These are phyloP conservation scores for Tylopilus plumbeoviolaceoides DNA, from an alignment of 768 basidiomycete genomes.

Conservation along the genomic window DNA sequence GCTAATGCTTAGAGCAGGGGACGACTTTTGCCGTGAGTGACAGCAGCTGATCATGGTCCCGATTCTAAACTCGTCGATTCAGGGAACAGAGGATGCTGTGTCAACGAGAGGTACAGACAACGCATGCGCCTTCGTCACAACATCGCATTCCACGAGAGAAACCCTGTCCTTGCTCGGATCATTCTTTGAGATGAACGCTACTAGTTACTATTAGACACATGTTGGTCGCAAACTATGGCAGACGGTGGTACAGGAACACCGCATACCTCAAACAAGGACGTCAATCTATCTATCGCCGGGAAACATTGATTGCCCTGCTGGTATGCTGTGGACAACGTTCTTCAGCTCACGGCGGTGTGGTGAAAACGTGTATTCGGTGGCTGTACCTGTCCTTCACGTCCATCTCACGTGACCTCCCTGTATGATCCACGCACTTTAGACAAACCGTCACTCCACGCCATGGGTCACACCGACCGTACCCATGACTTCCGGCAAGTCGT, in stretches of 20 bases:
- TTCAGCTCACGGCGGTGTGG: constrained; percentile 22
- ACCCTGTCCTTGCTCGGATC: constrained; percentile 13
- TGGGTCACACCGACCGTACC: constrained; percentile 62
- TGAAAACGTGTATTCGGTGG: not conserved
- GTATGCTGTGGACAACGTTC: constrained; percentile 17
- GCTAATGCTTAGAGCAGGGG: constrained; percentile 36
- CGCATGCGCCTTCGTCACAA: constrained; percentile 40
- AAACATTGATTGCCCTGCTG: constrained; percentile 15
- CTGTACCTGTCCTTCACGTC: constrained; percentile 4
- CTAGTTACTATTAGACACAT: constrained; percentile 9
- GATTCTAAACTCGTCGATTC: constrained; percentile 1
- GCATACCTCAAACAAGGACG: constrained; percentile 75
- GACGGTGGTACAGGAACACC: constrained; percentile 47
- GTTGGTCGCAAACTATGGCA: constrained; percentile 57
- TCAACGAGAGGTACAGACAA: constrained; percentile 52
- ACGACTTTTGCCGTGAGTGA: constrained; percentile 55
- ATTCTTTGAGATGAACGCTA: constrained; percentile 15
- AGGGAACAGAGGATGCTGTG: constrained; percentile 50
- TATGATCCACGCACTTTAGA: not conserved
- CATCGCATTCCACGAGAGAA: constrained; percentile 13
- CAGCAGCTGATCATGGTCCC: not conserved
- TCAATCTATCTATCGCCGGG: constrained; percentile 33
- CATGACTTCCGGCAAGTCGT: constrained; percentile 54
- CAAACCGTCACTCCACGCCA: constrained; percentile 21
- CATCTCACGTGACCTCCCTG: constrained; percentile 23